Evolutionary conservation across 2,329 filamentous ascomycete species (phyloP), one percentile per base, ranked within the genome.

Genomic region (Annulohypoxylon truncatum): DNA sequence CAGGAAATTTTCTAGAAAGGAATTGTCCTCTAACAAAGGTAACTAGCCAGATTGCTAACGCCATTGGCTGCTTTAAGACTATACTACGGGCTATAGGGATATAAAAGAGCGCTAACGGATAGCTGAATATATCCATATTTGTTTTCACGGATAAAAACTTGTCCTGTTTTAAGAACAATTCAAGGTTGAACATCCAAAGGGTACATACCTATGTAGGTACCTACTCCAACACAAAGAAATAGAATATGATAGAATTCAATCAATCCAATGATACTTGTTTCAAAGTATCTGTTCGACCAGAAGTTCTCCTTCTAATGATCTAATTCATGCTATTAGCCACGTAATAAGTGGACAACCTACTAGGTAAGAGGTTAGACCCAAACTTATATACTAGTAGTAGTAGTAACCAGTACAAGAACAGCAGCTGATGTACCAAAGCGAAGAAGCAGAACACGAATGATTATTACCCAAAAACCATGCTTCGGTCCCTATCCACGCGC

Each of bases 1-100:
- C 10, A 61, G 48, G 61, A 61, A 65, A 67, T 57, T 67, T 65
- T 63, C 57, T 48, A 63, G 42, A 64, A 66, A 63, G 64, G 59
- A 61, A 70, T 70, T 66, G 64, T 61, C 58, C 64, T 63, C 46
- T 68, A 65, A 38, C 51, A 60, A 63, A 54, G 13, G 29, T 15
- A 8, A 18, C 35, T 6, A 5, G 8, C n/a, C 38, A 42, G 18
- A 10, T 6, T 20, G 24, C 31, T 35, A 7, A n/a, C 29, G 3
- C 33, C 13, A 53, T 53, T 53, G 35, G 51, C 24, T 24, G 7
- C 29, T 28, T 53, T 48, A 29, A 28, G n/a, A 48, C 15, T 46
- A n/a, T 31, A 33, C 15, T 51, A 20, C 4, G 15, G 15, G n/a
- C 3, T 50, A 20, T 31, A 31, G 15, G 9, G 2, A 31, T 12